Evolutionary conservation across 2,329 filamentous ascomycete genomes (phyloP), one percentile per base, ranked within the genome.

Genomic region (Arthroderma sp.): DNA sequence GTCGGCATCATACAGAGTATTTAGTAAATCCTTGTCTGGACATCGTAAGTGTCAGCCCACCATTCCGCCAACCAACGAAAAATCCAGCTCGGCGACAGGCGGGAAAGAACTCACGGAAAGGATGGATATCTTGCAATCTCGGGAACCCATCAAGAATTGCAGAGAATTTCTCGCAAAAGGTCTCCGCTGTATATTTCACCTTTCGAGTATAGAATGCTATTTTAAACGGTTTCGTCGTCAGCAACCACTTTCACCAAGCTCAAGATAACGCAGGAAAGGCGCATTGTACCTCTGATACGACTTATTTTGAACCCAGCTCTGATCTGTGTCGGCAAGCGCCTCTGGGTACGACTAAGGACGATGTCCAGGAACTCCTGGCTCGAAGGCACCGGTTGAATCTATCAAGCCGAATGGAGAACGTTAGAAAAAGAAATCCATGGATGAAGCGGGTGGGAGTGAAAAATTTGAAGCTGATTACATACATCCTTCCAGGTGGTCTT

Each of bases 1-100:
- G 72, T 98, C 89, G 65, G 86, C 86, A 78, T 95, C 89, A 73
- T 96, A 98, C 38, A 98, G 82, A 15, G 91, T 96, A 71, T 98
- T 96, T 70, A 98, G 82, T 60, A 93, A 71, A 68, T 87, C 82
- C 69, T 83, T 82, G 70, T 82, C 68, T 70, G 46, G 29, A 27
- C 15, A 45, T 36, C 38, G 46, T 57, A 50, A 58, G 53, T 40
- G 41, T 31, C 32, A 33, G 32, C 41, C 28, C 38, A 10, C 29
- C 31, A 39, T 41, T 27, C 43, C 33, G 60, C 54, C 49, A 58
- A 55, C 22, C 22, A 15, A 11, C 27, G 6, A 10, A 6, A 15
- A 29, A 45, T 27, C 9, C 8, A 27, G 3, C 10, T 27, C 8
- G 22, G 22, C 27, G n/a, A 38, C 34, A 15, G 5, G 7, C 28